Conservation (phyloP, 805 yeast species). For the Candida silvicultrix region DNA sequence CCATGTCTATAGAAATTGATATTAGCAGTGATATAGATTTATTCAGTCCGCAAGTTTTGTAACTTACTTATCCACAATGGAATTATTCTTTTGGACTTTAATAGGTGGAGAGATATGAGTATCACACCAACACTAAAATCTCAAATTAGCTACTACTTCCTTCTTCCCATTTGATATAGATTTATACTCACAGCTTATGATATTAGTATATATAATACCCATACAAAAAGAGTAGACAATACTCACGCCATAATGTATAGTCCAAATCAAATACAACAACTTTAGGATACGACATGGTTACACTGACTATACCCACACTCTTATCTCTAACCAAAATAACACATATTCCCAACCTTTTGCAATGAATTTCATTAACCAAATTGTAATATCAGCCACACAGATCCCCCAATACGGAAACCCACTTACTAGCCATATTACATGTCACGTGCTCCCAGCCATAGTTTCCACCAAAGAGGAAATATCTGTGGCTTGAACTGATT, state of each 20-base stretch:
- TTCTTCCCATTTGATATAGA: neutral
- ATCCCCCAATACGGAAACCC: neutral
- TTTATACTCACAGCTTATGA: constrained; percentile 10
- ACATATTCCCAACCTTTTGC: no score
- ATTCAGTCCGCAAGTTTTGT: no score
- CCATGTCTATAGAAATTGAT: constrained; percentile 36
- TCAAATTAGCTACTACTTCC: no score
- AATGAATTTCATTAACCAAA: no score
- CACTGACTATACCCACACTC: no score
- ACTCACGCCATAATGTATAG: constrained; percentile 61
- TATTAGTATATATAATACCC: neutral
- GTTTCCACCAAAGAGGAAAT: neutral
- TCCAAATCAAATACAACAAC: constrained; percentile 72
- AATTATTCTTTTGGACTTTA: constrained; percentile 26
- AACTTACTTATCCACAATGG: constrained; percentile 37
- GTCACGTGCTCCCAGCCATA: neutral
- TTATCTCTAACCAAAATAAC: no score
- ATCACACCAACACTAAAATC: constrained; percentile 64
- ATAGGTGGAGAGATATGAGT: constrained; percentile 61
- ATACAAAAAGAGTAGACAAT: constrained; percentile 25
- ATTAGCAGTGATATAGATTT: no score
- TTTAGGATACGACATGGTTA: constrained; percentile 27
- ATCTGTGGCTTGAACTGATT: neutral
- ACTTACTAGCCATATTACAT: no score
- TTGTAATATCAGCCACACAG: neutral